Evolutionary conservation across 1,284 basidiomycete species (phyloP).

Genomic region (Puccinia coronata): DNA sequence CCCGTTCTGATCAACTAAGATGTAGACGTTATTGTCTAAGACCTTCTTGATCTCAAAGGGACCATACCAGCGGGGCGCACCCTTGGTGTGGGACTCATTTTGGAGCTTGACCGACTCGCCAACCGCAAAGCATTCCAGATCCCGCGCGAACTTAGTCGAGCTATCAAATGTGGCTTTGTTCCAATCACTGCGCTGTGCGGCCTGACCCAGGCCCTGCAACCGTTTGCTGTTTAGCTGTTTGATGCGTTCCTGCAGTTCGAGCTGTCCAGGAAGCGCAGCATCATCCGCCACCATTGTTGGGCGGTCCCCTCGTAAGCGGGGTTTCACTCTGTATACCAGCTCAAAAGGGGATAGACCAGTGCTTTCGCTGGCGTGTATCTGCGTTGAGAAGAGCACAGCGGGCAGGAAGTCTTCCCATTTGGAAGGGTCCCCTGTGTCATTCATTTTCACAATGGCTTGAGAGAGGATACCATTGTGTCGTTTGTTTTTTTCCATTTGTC

Average conservation of each 20-base stretch:
- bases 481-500: conserved; percentile 4
- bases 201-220: too few relatives aligned
- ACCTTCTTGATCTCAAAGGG: too few relatives aligned
- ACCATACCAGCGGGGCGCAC: too few relatives aligned
- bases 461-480: background rate
- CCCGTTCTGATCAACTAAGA: background rate
- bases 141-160: too few relatives aligned
- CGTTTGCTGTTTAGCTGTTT: too few relatives aligned
- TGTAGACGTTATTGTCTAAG: too few relatives aligned
- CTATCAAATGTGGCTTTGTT: too few relatives aligned
- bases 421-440: background rate
- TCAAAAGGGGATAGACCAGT: background rate
- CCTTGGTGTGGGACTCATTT: too few relatives aligned
- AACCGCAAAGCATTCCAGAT: too few relatives aligned
- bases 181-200: too few relatives aligned
- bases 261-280: background rate
- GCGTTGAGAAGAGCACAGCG: background rate
- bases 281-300: background rate
- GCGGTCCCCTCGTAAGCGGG: background rate
- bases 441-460: background rate
- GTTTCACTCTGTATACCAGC: background rate
- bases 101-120: too few relatives aligned
- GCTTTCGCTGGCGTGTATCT: background rate
- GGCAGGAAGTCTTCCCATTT: background rate
- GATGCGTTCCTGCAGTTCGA: too few relatives aligned